A percentile compares a stretch with the other conserved stretches of the same genome.
phyloP scores from a whole-genome alignment of 2,329 filamentous ascomycete species.

The Penicillium sp. region DNA sequence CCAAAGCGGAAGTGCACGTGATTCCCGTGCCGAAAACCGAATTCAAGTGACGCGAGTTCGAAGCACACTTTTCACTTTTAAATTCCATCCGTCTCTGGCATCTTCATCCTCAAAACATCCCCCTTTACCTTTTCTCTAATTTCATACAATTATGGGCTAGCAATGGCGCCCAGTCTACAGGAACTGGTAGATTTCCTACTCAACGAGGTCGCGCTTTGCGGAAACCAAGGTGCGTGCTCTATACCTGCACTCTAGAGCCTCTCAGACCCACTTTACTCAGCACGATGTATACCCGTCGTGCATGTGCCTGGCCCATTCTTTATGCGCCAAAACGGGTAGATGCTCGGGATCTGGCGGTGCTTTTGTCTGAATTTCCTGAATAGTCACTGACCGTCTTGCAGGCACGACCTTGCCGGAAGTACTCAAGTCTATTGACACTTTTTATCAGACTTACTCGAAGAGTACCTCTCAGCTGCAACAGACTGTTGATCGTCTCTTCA shows the following conservation, averaged over 20 bases:
- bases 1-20: background rate
- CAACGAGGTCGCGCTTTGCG: constrained; percentile 58
- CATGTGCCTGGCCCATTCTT: background rate
- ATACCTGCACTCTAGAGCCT: background rate
- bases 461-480: constrained; percentile 21
- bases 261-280: constrained; percentile 23
- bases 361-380: background rate
- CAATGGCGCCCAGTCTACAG: constrained; percentile 54
- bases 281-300: constrained; percentile 3
- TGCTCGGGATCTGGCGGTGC: background rate
- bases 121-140: constrained; percentile 1
- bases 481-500: constrained; percentile 50
- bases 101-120: background rate
- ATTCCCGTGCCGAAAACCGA: background rate
- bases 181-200: constrained; percentile 58
- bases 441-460: constrained; percentile 31
- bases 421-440: constrained; percentile 34
- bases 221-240: constrained; percentile 54
- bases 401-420: constrained; percentile 39
- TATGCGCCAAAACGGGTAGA: background rate
- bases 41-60: constrained; percentile 28
- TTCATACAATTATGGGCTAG: constrained; percentile 7
- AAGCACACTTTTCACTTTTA: constrained; percentile 27
- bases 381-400: constrained; percentile 24
- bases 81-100: constrained; percentile 14